Base-by-base conservation (phyloP, 73 alveolate species). In the Uronychia binucleata region DNA sequence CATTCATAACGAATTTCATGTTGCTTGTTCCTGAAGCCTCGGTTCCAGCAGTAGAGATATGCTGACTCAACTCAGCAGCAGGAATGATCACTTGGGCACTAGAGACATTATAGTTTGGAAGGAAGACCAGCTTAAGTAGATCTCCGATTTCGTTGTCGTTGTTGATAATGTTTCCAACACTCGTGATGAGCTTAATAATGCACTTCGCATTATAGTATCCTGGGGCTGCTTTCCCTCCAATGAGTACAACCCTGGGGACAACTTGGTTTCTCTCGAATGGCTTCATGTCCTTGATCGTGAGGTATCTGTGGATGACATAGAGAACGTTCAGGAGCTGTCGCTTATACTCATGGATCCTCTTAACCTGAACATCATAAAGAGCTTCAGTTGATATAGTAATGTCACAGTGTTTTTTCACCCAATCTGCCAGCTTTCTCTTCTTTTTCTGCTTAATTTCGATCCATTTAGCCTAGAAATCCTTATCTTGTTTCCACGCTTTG, bases 171-270 rank as follows among this genome's bases (percentile, higher is more conserved):
- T 88, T 86, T 80, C 97, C 96, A 31, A 97, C 99, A 60, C 93
- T 82, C 90, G 91, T 97, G 80, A 97, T 96, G 59, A 98, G 96
- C 94, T 98, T 98, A 81, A 98, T 98, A 86, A 98, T 95, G 80
- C 93, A 93, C 94, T 98, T 98, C n/a, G 99, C 99, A 79, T 95
- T 93, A 81, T 86, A 90, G 74, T 98, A 98, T 26, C 99, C 99
- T 35, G 99, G 99, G 11, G 99, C 99, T 25, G 99, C 99, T 93
- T 98, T 97, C n/a, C 99, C 99, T 77, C 99, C 99, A 87, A 94
- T 91, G 83, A 97, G 85, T 32, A 90, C 91, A 74, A 97, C 98
- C 86, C 99, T 91, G 32, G 98, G 98, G 14, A 84, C 94, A 26
- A 86, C 93, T 27, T 46, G 33, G 59, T 83, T 81, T 84, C 98